These are phyloP conservation scores for Diaporthe citrichinensis DNA, from an alignment of 2,329 filamentous ascomycete species.

Conservation along the genomic window DNA sequence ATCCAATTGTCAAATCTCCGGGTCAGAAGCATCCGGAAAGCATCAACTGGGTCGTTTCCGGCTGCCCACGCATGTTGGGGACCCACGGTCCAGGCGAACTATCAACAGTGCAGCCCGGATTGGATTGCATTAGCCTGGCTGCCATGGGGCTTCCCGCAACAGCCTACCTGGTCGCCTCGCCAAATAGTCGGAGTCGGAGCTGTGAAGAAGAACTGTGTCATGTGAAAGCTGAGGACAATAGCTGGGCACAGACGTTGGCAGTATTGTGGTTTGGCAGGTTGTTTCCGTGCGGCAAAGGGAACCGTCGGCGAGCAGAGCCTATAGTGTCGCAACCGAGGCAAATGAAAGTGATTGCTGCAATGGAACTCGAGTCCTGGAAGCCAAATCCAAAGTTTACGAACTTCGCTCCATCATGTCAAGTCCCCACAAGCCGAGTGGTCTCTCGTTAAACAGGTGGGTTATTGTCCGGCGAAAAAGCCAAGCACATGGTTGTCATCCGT, in stretches of 20 bases:
- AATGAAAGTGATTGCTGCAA: slow-evolving; percentile 6
- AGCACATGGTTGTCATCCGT: not conserved
- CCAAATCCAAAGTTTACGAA: not conserved
- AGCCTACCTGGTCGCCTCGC: not conserved
- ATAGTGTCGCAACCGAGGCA: slow-evolving; percentile 9
- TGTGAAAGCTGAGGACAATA: not conserved
- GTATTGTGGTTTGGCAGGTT: not conserved
- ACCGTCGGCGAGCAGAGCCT: slow-evolving; percentile 16
- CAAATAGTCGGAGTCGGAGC: not conserved
- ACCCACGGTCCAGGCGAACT: slow-evolving; percentile 1
- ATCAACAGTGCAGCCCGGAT: slow-evolving; percentile 4
- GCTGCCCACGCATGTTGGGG: not conserved
- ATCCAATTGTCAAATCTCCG: slow-evolving; percentile 7
- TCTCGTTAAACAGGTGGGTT: not conserved
- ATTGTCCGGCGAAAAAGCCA: not conserved
- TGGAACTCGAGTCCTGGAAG: slow-evolving; percentile 2
- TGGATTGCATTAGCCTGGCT: not conserved
- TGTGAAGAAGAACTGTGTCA: not conserved
- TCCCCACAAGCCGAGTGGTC: not conserved
- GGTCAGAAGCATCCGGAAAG: not conserved
- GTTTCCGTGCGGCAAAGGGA: not conserved
- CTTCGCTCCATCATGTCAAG: not conserved
- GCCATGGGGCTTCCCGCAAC: slow-evolving; percentile 4
- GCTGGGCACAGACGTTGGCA: not conserved
- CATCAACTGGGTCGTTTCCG: slow-evolving; percentile 11